Evolutionary conservation across 2,329 filamentous ascomycete genomes (phyloP).

Genomic region (Alternaria panax): DNA sequence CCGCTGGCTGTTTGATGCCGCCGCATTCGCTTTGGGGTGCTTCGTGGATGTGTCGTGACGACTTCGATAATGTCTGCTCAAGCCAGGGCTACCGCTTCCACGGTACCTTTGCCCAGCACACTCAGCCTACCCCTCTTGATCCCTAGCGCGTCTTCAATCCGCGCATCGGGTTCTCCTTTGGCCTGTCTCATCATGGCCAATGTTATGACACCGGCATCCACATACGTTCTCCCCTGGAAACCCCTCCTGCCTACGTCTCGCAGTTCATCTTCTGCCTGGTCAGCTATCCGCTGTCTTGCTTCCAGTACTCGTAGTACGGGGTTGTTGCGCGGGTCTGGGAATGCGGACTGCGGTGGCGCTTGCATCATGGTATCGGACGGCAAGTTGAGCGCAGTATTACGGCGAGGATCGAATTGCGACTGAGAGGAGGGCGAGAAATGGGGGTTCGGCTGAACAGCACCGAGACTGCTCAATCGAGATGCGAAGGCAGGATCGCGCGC

Average conservation of each 20-base stretch:
- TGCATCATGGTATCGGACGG: slow-evolving; percentile 42
- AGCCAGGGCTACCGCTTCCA: slow-evolving; percentile 32
- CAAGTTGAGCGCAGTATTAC: slow-evolving; percentile 33
- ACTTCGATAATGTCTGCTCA: slow-evolving; percentile 7
- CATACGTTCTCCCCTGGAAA: slow-evolving; percentile 53
- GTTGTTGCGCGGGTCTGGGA: slow-evolving; percentile 53
- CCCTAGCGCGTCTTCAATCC: slow-evolving; percentile 43
- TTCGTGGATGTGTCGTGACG: not conserved
- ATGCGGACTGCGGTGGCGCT: slow-evolving; percentile 38
- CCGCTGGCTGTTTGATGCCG: slow-evolving; percentile 6
- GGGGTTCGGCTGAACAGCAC: slow-evolving; percentile 65
- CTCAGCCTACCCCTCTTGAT: slow-evolving; percentile 45
- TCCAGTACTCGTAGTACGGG: slow-evolving; percentile 63
- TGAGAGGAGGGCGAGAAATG: slow-evolving; percentile 64
- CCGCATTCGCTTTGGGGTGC: not conserved
- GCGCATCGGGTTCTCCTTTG: slow-evolving; percentile 38
- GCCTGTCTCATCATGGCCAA: slow-evolving; percentile 44
- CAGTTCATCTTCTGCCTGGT: slow-evolving; percentile 63
- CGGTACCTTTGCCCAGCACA: slow-evolving; percentile 32
- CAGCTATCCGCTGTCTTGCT: slow-evolving; percentile 59
- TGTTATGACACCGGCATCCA: slow-evolving; percentile 54
- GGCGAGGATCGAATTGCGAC: slow-evolving; percentile 51
- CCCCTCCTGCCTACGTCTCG: slow-evolving; percentile 53
- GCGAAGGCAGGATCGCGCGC: slow-evolving; percentile 72
- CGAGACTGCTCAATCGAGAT: slow-evolving; percentile 75